Evolutionary conservation across 305 asterid species (phyloP).

Genomic region (Fraxinus albicans): DNA sequence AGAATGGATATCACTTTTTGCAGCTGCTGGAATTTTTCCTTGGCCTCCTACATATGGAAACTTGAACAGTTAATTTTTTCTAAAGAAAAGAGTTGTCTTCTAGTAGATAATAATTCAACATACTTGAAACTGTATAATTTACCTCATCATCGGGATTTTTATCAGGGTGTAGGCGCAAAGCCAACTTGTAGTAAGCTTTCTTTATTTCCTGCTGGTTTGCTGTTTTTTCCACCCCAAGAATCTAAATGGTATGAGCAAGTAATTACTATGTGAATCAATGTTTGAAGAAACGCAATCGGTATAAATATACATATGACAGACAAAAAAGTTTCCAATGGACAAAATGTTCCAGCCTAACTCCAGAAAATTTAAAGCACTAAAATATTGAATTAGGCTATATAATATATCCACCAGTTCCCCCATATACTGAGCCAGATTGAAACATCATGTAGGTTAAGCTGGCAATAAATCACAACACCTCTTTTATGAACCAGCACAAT

Average conservation of each 20-base stretch:
- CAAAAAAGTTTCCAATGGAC: background rate
- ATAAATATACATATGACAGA: background rate
- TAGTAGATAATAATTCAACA: constrained; percentile 14
- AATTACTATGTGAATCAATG: constrained; percentile 10
- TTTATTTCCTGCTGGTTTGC: constrained; percentile 84
- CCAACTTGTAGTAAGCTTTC: constrained; percentile 85
- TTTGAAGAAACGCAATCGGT: background rate
- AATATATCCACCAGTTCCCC: background rate
- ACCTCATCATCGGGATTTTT: constrained; percentile 91
- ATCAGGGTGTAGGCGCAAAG: constrained; percentile 85
- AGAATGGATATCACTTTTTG: constrained; percentile 89
- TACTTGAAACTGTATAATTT: constrained; percentile 4
- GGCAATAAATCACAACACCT: background rate
- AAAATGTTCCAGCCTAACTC: background rate
- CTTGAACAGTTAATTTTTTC: background rate
- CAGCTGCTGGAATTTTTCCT: constrained; percentile 92
- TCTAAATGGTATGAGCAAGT: constrained; percentile 36
- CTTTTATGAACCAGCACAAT: background rate
- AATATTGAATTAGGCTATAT: background rate
- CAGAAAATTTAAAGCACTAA: background rate
- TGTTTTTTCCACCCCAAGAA: constrained; percentile 73
- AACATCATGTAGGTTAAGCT: background rate
- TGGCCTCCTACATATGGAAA: constrained; percentile 61
- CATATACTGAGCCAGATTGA: background rate
- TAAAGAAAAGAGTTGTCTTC: background rate